Evolutionary conservation across 352 stramenopile genomes (phyloP).

Genomic region (Phytopythium chamaehyphon): DNA sequence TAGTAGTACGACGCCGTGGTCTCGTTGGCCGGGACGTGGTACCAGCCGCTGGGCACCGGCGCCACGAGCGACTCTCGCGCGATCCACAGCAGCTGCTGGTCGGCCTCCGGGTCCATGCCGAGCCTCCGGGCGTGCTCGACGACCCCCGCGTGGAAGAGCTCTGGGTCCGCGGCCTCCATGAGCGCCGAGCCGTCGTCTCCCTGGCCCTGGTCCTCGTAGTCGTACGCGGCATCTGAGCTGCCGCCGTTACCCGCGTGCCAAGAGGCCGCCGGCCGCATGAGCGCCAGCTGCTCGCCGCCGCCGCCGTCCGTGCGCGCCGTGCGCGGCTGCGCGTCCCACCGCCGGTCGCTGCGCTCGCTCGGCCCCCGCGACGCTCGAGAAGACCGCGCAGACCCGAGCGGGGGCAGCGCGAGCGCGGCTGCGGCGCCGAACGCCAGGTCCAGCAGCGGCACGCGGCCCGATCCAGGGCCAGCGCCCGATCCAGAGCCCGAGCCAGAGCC

Average conservation of each 20-base stretch:
- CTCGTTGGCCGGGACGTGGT: conserved; percentile 55
- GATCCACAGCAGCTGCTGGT: conserved; percentile 69
- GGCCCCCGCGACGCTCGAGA: conserved; percentile 18
- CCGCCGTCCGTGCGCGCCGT: conserved; percentile 17
- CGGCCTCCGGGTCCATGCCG: conserved; percentile 53
- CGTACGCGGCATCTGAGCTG: not conserved
- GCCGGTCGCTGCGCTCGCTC: conserved; percentile 1
- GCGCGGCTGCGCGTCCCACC: conserved; percentile 8
- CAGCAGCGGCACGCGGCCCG: conserved; percentile 19
- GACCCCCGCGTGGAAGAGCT: conserved; percentile 71
- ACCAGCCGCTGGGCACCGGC: conserved; percentile 62
- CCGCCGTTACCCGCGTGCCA: conserved; percentile 32
- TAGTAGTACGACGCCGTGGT: conserved; percentile 77
- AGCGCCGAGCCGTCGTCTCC: conserved; percentile 38
- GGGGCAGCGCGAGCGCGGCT: not conserved
- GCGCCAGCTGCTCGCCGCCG: conserved; percentile 6
- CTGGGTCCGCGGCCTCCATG: conserved; percentile 55
- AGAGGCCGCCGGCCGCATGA: conserved; percentile 18
- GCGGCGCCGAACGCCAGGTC: conserved; percentile 26
- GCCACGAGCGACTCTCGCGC: conserved; percentile 73
- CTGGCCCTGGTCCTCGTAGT: conserved; percentile 13
- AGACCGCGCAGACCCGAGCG: conserved; percentile 7
- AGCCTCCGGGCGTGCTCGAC: conserved; percentile 66
- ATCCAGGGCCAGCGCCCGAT: too few species aligned
- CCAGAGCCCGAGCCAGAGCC: too few species aligned